Evolutionary conservation across 2,329 filamentous ascomycete genomes (phyloP).

Genomic region (Pseudocercospora eumusae): DNA sequence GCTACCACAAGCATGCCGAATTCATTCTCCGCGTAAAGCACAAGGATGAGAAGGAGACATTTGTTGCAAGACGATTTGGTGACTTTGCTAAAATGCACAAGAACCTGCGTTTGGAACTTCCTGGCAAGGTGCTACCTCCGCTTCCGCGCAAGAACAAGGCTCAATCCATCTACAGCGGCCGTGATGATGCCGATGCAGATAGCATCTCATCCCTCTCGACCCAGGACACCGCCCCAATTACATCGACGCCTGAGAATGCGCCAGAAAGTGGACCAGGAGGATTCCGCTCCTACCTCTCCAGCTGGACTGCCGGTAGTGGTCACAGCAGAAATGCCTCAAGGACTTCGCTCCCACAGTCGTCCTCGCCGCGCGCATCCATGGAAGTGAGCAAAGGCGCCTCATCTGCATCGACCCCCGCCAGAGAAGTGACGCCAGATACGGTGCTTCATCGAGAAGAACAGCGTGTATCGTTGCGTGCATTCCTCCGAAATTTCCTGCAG

Average conservation of each 20-base stretch:
- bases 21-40: slow-evolving; percentile 86
- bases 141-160: slow-evolving; percentile 91
- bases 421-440: slow-evolving; percentile 25
- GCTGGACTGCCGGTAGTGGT: slow-evolving; percentile 37
- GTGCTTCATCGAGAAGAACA: slow-evolving; percentile 84
- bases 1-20: slow-evolving; percentile 90
- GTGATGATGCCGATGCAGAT: slow-evolving; percentile 67
- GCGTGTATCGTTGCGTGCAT: slow-evolving; percentile 86
- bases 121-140: slow-evolving; percentile 83
- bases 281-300: slow-evolving; percentile 48
- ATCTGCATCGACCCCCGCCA: slow-evolving; percentile 15
- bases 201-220: slow-evolving; percentile 82
- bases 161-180: slow-evolving; percentile 61
- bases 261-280: slow-evolving; percentile 38
- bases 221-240: slow-evolving; percentile 49
- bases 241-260: slow-evolving; percentile 19
- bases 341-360: slow-evolving; percentile 37
- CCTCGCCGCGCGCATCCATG: slow-evolving; percentile 39
- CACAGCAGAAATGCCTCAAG: slow-evolving; percentile 48
- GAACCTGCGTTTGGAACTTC: slow-evolving; percentile 77
- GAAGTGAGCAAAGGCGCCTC: slow-evolving; percentile 31
- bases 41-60: slow-evolving; percentile 72
- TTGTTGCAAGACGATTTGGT: slow-evolving; percentile 82
- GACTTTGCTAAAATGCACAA: slow-evolving; percentile 83
- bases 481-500: slow-evolving; percentile 80